Evolutionary conservation across 768 basidiomycete genomes (phyloP).

Genomic region (Megacollybia marginata): DNA sequence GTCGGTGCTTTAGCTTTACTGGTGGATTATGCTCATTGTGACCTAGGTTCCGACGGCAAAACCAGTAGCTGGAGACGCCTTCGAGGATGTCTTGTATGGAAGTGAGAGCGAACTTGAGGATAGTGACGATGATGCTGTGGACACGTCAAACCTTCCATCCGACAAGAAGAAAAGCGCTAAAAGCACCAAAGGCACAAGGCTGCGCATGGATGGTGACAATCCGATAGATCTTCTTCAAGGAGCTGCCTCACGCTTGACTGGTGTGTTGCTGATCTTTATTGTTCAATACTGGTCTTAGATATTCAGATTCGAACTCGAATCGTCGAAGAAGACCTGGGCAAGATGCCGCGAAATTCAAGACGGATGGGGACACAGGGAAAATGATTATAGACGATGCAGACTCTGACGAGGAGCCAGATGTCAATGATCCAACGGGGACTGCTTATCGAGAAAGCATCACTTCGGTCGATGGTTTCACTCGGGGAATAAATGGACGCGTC

Average conservation of each 20-base stretch:
- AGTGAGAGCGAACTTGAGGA: constrained; percentile 88
- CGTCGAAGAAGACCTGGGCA: constrained; percentile 75
- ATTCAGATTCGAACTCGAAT: constrained; percentile 33
- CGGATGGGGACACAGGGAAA: constrained; percentile 75
- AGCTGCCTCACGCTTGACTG: constrained; percentile 59
- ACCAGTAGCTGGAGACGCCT: constrained; percentile 72
- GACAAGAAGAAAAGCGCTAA: constrained; percentile 25
- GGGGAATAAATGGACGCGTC: constrained; percentile 75
- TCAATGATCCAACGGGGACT: constrained; percentile 53
- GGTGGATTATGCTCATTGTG: constrained; percentile 2
- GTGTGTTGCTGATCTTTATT: constrained; percentile 33
- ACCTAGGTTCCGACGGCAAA: constrained; percentile 37
- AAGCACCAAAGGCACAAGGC: constrained; percentile 41
- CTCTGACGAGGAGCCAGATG: constrained; percentile 33
- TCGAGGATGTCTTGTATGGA: constrained; percentile 95
- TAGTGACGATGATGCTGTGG: constrained; percentile 50
- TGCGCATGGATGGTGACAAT: constrained; percentile 84
- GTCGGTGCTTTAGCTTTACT: not conserved
- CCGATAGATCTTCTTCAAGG: constrained; percentile 94
- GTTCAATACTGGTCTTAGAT: not conserved
- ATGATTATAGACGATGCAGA: constrained; percentile 62
- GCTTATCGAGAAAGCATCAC: constrained; percentile 82
- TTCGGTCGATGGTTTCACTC: constrained; percentile 84
- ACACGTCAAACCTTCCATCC: constrained; percentile 15
- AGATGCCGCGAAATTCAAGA: constrained; percentile 82